Evolutionary conservation across 1,139 yeast genomes (phyloP).

Genomic region (Lodderomyces margitis): DNA sequence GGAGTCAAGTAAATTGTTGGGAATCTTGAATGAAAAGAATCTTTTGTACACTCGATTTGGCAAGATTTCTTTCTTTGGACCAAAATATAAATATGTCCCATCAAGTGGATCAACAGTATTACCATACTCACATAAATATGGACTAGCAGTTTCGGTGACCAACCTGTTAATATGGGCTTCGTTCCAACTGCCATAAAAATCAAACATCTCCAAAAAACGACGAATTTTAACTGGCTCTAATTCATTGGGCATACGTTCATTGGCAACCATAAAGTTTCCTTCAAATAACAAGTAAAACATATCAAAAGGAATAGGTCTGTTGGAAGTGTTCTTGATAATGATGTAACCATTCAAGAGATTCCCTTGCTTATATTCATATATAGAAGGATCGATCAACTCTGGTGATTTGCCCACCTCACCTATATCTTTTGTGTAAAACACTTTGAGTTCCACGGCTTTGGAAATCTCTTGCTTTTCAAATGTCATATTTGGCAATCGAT

Average conservation of each 20-base stretch:
- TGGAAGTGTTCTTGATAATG: slow-evolving; percentile 26
- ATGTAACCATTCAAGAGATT: slow-evolving; percentile 41
- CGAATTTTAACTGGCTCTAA: slow-evolving; percentile 17
- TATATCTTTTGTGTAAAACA: slow-evolving; percentile 38
- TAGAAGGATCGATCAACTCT: slow-evolving; percentile 31
- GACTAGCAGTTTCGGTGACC: slow-evolving; percentile 20
- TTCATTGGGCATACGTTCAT: slow-evolving; percentile 12
- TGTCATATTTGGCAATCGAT: slow-evolving; percentile 33
- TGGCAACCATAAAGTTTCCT: slow-evolving; percentile 27
- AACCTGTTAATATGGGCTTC: slow-evolving; percentile 32
- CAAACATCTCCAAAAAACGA: slow-evolving; percentile 40
- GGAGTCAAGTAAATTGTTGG: slow-evolving; percentile 38
- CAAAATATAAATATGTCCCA: slow-evolving; percentile 25
- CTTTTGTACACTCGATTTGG: slow-evolving; percentile 36
- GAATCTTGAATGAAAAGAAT: slow-evolving; percentile 42
- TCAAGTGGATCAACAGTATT: slow-evolving; percentile 27
- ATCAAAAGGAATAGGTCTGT: slow-evolving; percentile 32
- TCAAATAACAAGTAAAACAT: slow-evolving; percentile 45
- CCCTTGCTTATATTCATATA: slow-evolving; percentile 40
- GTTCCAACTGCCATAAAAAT: slow-evolving; percentile 41
- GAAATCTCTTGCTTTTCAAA: slow-evolving; percentile 27
- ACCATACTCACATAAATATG: slow-evolving; percentile 17
- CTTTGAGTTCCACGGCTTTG: slow-evolving; percentile 26
- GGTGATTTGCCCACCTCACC: slow-evolving; percentile 30
- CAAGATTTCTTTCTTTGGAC: slow-evolving; percentile 22